phyloP scores from a whole-genome alignment of 495 filamentous ascomycete species.

The Trichoderma asperelloides region DNA sequence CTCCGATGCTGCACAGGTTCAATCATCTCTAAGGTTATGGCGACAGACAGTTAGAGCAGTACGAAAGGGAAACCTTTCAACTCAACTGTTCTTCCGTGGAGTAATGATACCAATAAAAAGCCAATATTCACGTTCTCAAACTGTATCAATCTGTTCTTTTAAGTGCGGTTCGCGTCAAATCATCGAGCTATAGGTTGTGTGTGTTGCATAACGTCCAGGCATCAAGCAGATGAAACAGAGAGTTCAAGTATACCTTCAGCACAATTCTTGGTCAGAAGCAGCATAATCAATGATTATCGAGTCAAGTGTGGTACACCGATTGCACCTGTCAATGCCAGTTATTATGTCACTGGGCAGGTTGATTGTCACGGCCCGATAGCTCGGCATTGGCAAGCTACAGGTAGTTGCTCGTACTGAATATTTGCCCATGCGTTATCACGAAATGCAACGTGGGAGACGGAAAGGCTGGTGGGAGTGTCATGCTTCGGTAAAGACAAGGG shows the following conservation, averaged over 20 bases:
- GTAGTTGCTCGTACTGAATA: not conserved
- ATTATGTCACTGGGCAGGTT: not conserved
- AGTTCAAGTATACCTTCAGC: not conserved
- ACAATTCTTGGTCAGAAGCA: not conserved
- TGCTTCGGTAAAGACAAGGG: not conserved
- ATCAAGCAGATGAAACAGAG: not conserved
- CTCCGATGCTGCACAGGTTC: constrained; percentile 1
- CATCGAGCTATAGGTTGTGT: not conserved
- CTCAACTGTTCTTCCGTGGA: not conserved
- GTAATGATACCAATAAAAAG: not conserved
- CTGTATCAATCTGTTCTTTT: not conserved
- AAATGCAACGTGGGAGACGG: not conserved
- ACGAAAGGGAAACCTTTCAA: not conserved
- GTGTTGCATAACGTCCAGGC: not conserved
- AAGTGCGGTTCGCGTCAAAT: not conserved
- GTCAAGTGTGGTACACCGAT: not conserved
- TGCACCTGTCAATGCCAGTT: not conserved
- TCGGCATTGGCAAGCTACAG: not conserved
- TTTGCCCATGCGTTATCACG: not conserved
- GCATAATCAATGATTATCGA: not conserved
- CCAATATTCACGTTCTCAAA: too few relatives aligned
- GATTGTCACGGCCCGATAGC: not conserved
- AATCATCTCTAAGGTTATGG: not conserved
- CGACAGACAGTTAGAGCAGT: not conserved
- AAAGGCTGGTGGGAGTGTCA: not conserved